Percentiles rank a stretch among this genome's conserved stretches.
Conservation (phyloP, 164 flowering plant species). For the Vitis rupestris region DNA sequence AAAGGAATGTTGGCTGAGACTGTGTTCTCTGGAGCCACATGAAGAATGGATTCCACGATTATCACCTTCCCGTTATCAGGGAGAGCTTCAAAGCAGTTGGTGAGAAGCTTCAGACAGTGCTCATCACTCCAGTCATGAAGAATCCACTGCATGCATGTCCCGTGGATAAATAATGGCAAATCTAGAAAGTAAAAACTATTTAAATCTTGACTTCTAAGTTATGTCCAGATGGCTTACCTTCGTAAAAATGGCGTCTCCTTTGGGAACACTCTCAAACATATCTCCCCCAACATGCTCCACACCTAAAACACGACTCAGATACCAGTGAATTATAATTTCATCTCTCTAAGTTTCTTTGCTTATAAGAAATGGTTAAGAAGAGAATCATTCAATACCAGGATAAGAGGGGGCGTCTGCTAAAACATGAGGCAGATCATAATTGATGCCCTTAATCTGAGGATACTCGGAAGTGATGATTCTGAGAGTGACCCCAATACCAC, state of each 20-base stretch:
- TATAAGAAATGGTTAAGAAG: no score
- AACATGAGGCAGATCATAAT: conserved; percentile 28
- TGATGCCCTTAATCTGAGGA: conserved; percentile 27
- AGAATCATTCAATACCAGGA: conserved; percentile 8
- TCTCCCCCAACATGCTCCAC: conserved; percentile 30
- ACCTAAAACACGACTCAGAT: neutral
- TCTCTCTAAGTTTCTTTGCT: no score
- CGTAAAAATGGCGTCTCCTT: conserved; percentile 30
- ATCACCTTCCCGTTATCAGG: conserved; percentile 28
- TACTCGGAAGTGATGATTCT: conserved; percentile 20
- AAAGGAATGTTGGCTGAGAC: conserved; percentile 13
- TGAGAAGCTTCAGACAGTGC: conserved; percentile 31
- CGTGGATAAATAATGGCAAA: no score
- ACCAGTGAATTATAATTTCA: neutral
- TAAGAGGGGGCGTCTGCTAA: conserved; percentile 17
- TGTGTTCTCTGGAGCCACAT: conserved; percentile 14
- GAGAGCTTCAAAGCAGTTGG: conserved; percentile 27
- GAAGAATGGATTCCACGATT: conserved; percentile 25
- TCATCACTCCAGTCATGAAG: conserved; percentile 32
- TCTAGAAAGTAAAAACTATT: no score
- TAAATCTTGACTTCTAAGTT: neutral
- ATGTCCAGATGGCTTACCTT: conserved; percentile 12
- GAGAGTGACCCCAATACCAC: conserved; percentile 28
- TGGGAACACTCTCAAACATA: conserved; percentile 19
- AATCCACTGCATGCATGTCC: conserved; percentile 14